phyloP scores from a whole-genome alignment of 2,329 filamentous ascomycete species.

The Apiospora phragmitis region DNA sequence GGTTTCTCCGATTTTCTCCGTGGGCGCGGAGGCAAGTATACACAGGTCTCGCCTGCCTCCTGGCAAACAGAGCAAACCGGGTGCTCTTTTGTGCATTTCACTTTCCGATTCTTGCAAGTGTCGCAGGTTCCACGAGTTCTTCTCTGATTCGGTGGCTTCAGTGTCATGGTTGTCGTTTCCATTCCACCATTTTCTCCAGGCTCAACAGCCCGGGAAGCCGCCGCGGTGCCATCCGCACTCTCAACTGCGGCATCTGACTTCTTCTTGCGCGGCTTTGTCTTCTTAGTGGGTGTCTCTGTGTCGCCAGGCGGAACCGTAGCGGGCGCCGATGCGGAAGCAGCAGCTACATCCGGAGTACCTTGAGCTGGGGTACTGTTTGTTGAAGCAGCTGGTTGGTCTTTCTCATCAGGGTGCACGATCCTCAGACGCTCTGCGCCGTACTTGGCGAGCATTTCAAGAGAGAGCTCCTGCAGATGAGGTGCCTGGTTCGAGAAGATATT shows the following conservation, averaged over 20 bases:
- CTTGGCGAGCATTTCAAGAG: constrained; percentile 55
- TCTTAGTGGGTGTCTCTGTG: constrained; percentile 28
- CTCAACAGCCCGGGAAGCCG: constrained; percentile 28
- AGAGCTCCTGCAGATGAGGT: constrained; percentile 54
- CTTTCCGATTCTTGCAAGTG: constrained; percentile 31
- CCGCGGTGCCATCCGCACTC: constrained; percentile 19
- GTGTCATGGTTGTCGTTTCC: constrained; percentile 27
- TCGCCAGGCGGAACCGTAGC: constrained; percentile 15
- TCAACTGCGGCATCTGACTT: constrained; percentile 20
- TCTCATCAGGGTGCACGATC: constrained; percentile 54
- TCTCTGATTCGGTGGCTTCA: constrained; percentile 22
- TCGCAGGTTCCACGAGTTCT: constrained; percentile 35
- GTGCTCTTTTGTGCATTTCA: constrained; percentile 36
- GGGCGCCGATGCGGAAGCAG: constrained; percentile 14
- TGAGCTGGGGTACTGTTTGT: constrained; percentile 25
- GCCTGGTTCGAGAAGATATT: constrained; percentile 62
- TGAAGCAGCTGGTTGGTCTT: constrained; percentile 28
- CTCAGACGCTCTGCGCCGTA: constrained; percentile 59
- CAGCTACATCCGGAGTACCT: constrained; percentile 15
- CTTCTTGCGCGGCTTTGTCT: constrained; percentile 27
- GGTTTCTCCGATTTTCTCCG: constrained; percentile 28
- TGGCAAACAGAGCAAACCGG: constrained; percentile 33
- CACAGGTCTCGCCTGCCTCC: constrained; percentile 25
- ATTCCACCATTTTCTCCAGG: constrained; percentile 25
- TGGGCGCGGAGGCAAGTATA: constrained; percentile 30